Percentiles rank a stretch among this genome's conserved stretches.
Conservation (phyloP, 208 protist genomes). For the Angomonas desouzai region DNA sequence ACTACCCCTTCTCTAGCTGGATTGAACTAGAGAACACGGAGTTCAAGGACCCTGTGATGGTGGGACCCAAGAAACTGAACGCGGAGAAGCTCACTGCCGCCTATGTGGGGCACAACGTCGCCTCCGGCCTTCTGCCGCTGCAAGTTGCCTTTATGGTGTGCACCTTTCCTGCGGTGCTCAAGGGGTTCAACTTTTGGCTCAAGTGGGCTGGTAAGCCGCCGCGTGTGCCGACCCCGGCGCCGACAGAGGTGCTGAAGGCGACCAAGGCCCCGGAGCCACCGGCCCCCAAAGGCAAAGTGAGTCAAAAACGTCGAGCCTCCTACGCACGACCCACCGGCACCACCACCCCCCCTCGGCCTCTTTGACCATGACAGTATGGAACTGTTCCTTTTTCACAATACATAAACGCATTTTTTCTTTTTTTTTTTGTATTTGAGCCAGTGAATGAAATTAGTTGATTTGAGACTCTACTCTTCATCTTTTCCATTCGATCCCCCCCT, state of each 20-base stretch:
- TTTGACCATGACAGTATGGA: background rate
- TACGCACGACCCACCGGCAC: background rate
- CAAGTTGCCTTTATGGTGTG: constrained; percentile 44
- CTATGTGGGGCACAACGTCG: constrained; percentile 64
- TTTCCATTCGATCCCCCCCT: background rate
- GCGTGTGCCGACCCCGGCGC: constrained; percentile 8
- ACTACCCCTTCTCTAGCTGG: constrained; percentile 55
- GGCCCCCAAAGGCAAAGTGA: background rate
- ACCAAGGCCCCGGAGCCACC: background rate
- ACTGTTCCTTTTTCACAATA: background rate
- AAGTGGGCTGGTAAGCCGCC: background rate
- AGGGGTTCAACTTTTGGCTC: constrained; percentile 10
- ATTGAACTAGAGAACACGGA: constrained; percentile 39
- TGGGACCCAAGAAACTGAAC: constrained; percentile 40
- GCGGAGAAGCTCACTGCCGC: constrained; percentile 54
- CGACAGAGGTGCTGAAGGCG: constrained; percentile 1
- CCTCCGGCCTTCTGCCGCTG: constrained; percentile 54
- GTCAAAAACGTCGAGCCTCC: background rate
- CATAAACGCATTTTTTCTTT: background rate
- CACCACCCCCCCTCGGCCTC: too few relatives aligned
- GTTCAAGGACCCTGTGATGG: constrained; percentile 33
- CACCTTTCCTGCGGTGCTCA: constrained; percentile 35
- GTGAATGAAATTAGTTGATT: too few relatives aligned
- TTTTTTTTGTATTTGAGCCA: constrained; percentile 8
- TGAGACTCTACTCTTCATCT: too few relatives aligned